Evolutionary conservation across 2,329 filamentous ascomycete species (phyloP).

Genomic region (Periconia macrospinosa): DNA sequence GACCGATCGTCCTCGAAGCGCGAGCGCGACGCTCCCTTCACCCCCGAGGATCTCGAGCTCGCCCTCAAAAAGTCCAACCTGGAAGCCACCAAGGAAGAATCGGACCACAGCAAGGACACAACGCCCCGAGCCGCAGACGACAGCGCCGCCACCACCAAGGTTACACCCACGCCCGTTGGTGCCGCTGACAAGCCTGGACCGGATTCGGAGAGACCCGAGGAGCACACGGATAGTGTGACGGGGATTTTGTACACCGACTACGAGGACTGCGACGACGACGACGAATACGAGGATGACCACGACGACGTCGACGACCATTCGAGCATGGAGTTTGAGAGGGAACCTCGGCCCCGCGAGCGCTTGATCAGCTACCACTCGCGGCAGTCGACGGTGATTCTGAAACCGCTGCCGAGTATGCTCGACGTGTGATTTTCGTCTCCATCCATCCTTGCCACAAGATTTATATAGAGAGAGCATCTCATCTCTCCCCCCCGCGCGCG

Average conservation of each 20-base stretch:
- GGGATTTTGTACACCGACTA: background rate
- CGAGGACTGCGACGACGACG: background rate
- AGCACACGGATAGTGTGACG: background rate
- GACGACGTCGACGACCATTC: background rate
- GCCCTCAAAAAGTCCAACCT: slow-evolving; percentile 47
- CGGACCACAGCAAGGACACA: slow-evolving; percentile 23
- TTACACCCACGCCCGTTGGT: slow-evolving; percentile 21
- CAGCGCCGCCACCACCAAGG: slow-evolving; percentile 16
- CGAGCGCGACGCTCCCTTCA: slow-evolving; percentile 45
- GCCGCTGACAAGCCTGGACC: slow-evolving; percentile 3
- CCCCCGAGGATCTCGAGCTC: slow-evolving; percentile 48
- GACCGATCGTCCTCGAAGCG: slow-evolving; percentile 31
- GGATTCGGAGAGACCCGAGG: background rate
- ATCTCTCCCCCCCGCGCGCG: no score
- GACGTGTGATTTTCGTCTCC: background rate
- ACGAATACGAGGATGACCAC: background rate
- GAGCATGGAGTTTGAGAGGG: background rate
- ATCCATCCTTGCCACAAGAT: background rate
- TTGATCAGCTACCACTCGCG: background rate
- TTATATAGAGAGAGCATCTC: no score
- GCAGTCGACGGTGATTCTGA: background rate
- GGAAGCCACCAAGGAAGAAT: slow-evolving; percentile 33
- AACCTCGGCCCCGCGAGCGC: slow-evolving; percentile 2
- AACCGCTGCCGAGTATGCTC: background rate
- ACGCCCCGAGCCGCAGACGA: slow-evolving; percentile 11